A percentile compares a stretch with the other conserved stretches of the same genome.
phyloP scores from a whole-genome alignment of 1,139 yeast species.

The Yamadazyma oceani region DNA sequence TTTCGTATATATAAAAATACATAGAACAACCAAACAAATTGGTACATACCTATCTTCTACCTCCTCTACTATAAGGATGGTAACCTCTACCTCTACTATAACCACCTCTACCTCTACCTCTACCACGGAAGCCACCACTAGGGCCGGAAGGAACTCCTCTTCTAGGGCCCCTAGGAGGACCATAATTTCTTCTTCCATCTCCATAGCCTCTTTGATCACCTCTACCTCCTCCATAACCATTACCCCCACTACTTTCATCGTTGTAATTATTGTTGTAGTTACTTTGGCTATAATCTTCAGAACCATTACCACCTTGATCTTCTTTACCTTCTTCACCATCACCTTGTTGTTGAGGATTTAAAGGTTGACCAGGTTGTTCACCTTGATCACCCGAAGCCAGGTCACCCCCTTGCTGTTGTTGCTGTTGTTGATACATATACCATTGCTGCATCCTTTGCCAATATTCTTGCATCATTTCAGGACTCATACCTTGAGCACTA shows the following conservation, averaged over 20 bases:
- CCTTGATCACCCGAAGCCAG: constrained; percentile 16
- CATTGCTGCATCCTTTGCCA: constrained; percentile 82
- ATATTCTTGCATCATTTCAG: constrained; percentile 86
- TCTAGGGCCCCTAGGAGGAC: constrained; percentile 45
- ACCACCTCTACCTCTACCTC: constrained; percentile 22
- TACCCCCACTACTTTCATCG: constrained; percentile 16
- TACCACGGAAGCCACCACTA: constrained; percentile 19
- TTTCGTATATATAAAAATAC: not conserved
- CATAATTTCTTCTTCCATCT: constrained; percentile 28
- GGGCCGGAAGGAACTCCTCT: constrained; percentile 31
- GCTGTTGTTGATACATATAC: constrained; percentile 62
- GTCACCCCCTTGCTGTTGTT: constrained; percentile 52
- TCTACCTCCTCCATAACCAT: constrained; percentile 13
- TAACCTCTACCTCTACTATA: constrained; percentile 25
- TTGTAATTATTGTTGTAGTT: constrained; percentile 12
- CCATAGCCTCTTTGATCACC: constrained; percentile 19
- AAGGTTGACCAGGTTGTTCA: constrained; percentile 47
- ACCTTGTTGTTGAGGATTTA: constrained; percentile 54
- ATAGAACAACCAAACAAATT: not conserved
- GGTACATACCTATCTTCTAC: constrained; percentile 13
- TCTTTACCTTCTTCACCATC: constrained; percentile 19
- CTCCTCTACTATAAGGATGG: constrained; percentile 31
- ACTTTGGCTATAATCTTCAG: too few species aligned
- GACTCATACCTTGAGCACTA: constrained; percentile 53
- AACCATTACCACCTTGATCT: constrained; percentile 9